Percentiles rank a stretch among this genome's conserved stretches.
These are phyloP conservation scores for Madurella fahalii DNA, from an alignment of 2,329 filamentous ascomycete genomes.

Conservation along the genomic window DNA sequence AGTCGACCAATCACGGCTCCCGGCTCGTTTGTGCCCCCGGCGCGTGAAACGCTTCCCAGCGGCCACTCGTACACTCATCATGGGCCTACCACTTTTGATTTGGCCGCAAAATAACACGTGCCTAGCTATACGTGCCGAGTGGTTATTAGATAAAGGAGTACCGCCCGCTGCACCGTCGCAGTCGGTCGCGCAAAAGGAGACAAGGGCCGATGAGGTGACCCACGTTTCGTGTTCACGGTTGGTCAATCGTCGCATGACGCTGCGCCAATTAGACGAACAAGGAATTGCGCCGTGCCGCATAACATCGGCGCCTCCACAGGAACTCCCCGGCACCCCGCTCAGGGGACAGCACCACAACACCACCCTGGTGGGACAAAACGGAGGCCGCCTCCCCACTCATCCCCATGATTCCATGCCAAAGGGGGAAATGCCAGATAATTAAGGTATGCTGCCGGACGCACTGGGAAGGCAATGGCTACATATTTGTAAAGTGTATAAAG, in stretches of 20 bases:
- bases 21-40: background rate
- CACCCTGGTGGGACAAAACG: no score
- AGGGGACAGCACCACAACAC: no score
- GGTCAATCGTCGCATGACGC: background rate
- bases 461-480: no score
- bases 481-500: no score
- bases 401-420: no score
- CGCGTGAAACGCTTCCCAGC: background rate
- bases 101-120: background rate
- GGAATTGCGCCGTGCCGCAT: background rate
- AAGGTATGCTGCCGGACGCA: no score
- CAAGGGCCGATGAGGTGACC: background rate
- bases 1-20: slow-evolving; percentile 2
- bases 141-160: background rate
- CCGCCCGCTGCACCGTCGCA: background rate
- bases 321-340: background rate
- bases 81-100: slow-evolving; percentile 11
- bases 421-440: no score
- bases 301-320: background rate
- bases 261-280: background rate
- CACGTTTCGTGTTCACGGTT: background rate
- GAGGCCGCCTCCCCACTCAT: no score
- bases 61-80: background rate
- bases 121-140: background rate
- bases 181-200: slow-evolving; percentile 6